Evolutionary conservation across 2,329 filamentous ascomycete genomes (phyloP).

Genomic region (Fusarium brachygibbosum): DNA sequence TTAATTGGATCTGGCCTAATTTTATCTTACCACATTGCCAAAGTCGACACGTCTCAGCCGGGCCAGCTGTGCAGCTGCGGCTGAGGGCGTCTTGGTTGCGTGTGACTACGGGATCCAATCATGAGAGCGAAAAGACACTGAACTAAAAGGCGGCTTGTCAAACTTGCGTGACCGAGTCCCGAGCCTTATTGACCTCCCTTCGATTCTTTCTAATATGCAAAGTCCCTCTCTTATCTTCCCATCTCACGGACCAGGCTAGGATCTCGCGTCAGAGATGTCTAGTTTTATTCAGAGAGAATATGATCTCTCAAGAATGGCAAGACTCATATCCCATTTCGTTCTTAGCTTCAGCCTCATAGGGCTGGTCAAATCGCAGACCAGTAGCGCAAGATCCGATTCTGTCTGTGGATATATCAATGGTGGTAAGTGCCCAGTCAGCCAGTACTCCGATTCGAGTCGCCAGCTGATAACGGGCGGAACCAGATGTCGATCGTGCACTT

Average conservation of each 20-base stretch:
- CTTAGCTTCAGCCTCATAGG: constrained; percentile 1
- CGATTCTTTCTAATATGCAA: neutral
- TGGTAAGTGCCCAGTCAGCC: neutral
- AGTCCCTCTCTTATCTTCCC: neutral
- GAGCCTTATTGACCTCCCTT: neutral
- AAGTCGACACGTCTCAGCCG: neutral
- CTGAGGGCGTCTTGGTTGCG: neutral
- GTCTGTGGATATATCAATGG: constrained; percentile 22
- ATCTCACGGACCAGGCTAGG: neutral
- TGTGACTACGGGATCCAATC: neutral
- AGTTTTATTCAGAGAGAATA: neutral
- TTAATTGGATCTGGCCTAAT: neutral
- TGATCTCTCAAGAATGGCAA: neutral
- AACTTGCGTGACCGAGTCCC: neutral
- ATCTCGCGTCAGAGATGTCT: neutral
- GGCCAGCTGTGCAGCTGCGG: neutral
- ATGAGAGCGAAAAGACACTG: neutral
- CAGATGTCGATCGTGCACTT: constrained; percentile 2
- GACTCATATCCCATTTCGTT: neutral
- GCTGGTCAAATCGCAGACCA: neutral
- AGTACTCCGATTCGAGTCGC: neutral
- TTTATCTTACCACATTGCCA: neutral
- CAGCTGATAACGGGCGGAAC: neutral
- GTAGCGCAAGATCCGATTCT: neutral
- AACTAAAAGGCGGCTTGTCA: neutral